Evolutionary conservation across 768 basidiomycete genomes (phyloP).

Genomic region (Leucocoprinus leucothites): DNA sequence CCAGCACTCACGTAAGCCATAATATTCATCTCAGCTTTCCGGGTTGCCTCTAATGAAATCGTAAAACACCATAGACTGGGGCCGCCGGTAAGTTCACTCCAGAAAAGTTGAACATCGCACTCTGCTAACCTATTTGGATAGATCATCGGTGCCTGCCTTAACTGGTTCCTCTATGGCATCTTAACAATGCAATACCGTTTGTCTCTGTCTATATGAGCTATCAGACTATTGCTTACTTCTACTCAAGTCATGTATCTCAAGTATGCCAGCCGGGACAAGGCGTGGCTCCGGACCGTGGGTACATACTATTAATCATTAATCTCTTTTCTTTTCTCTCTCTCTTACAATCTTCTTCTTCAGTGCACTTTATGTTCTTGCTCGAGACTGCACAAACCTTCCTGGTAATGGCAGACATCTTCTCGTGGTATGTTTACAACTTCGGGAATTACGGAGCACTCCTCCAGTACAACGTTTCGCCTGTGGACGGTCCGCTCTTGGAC

Average conservation of each 20-base stretch:
- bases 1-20: too few relatives aligned
- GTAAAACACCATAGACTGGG: too few relatives aligned
- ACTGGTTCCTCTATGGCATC: constrained; percentile 1
- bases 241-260: not conserved
- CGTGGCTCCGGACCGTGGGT: not conserved
- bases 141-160: not conserved
- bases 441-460: not conserved
- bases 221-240: not conserved
- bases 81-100: too few relatives aligned
- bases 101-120: too few relatives aligned
- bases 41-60: too few relatives aligned
- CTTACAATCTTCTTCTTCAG: not conserved
- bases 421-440: constrained; percentile 7
- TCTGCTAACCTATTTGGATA: not conserved
- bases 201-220: not conserved
- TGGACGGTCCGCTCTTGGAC: constrained; percentile 4
- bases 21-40: too few relatives aligned
- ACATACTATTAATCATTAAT: not conserved
- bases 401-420: constrained; percentile 4
- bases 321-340: not conserved
- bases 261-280: not conserved
- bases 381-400: constrained; percentile 9
- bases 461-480: not conserved
- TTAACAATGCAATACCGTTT: constrained; percentile 5
- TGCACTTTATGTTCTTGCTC: constrained; percentile 2